Conservation (phyloP, 2,329 filamentous ascomycete genomes). For the Diplodia mutila region DNA sequence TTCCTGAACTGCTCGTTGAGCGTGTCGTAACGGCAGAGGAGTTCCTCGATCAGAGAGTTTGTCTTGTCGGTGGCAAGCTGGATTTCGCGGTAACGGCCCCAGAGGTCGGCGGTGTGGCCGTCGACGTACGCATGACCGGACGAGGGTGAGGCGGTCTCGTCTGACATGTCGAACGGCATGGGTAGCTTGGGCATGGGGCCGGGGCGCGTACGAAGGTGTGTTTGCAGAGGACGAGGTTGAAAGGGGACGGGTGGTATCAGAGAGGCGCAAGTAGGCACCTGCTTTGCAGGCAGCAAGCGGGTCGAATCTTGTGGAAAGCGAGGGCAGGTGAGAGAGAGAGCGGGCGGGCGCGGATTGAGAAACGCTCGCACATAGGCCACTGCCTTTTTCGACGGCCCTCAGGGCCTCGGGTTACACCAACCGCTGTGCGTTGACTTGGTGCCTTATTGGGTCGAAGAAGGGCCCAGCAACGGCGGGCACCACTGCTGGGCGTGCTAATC, state of each 20-base stretch:
- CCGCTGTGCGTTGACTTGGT: neutral
- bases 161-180: slow-evolving; percentile 9
- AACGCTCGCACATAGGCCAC: neutral
- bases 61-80: slow-evolving; percentile 38
- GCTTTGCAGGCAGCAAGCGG: slow-evolving; percentile 4
- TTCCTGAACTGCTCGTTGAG: slow-evolving; percentile 38
- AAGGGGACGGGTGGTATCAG: neutral
- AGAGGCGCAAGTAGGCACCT: neutral
- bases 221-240: neutral
- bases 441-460: neutral
- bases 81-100: slow-evolving; percentile 38
- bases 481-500: neutral
- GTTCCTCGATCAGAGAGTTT: slow-evolving; percentile 43
- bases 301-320: neutral
- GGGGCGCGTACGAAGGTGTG: neutral
- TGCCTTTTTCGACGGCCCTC: neutral
- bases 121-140: slow-evolving; percentile 12
- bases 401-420: slow-evolving; percentile 19
- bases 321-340: neutral
- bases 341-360: slow-evolving; percentile 9
- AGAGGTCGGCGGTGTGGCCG: slow-evolving; percentile 29
- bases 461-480: neutral
- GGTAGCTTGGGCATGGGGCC: slow-evolving; percentile 22
- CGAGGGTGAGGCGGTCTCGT: slow-evolving; percentile 2
- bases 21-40: slow-evolving; percentile 46